phyloP scores from a whole-genome alignment of 2,329 filamentous ascomycete species.

The Apiospora saccharicola region DNA sequence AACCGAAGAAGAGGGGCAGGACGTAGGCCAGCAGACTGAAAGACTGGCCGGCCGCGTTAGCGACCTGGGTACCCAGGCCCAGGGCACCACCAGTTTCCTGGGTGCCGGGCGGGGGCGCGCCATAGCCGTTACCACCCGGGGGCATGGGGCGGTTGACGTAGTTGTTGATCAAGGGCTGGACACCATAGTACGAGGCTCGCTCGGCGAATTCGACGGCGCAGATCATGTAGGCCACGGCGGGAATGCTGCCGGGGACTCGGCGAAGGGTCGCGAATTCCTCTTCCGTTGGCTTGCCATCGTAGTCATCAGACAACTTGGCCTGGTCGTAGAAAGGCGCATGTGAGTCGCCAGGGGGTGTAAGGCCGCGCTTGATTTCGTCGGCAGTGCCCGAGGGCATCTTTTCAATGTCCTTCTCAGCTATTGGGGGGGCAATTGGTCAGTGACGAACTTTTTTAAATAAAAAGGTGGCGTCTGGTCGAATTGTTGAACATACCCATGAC shows the following conservation, averaged over 20 bases:
- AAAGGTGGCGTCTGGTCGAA: not conserved
- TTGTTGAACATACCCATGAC: constrained; percentile 11
- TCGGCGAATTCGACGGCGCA: constrained; percentile 68
- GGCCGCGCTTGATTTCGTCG: not conserved
- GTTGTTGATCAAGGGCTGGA: constrained; percentile 63
- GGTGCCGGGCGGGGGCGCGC: constrained; percentile 48
- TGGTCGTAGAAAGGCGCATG: constrained; percentile 39
- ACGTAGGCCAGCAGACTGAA: constrained; percentile 66
- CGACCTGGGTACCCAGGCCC: constrained; percentile 61
- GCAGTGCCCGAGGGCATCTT: constrained; percentile 1
- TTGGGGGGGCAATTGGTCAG: not conserved
- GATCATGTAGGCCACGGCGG: constrained; percentile 61
- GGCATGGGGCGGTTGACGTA: constrained; percentile 69
- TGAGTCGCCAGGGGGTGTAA: constrained; percentile 23
- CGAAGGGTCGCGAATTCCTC: constrained; percentile 50
- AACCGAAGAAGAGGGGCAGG: constrained; percentile 62
- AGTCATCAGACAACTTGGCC: constrained; percentile 38
- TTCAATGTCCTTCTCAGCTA: constrained; percentile 24
- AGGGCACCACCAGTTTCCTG: constrained; percentile 65
- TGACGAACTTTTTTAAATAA: not conserved
- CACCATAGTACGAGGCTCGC: constrained; percentile 67
- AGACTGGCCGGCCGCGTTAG: constrained; percentile 60
- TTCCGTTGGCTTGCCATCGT: constrained; percentile 51
- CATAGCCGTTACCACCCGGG: constrained; percentile 53
- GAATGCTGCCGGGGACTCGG: constrained; percentile 57